phyloP scores from a whole-genome alignment of 2,329 filamentous ascomycete genomes.

The Clarireedia monteithiana region DNA sequence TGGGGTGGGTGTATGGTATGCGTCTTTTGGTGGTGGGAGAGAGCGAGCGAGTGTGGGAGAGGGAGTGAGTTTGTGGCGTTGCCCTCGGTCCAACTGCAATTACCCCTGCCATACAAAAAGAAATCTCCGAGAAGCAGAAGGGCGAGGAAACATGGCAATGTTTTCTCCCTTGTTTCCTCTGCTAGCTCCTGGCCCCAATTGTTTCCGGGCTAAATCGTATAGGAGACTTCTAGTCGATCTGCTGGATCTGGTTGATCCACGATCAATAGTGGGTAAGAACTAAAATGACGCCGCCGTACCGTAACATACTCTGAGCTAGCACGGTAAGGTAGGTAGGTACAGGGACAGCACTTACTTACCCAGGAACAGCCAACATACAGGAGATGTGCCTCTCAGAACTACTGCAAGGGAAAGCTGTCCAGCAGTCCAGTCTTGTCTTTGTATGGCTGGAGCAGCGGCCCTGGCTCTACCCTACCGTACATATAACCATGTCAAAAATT shows the following conservation, averaged over 20 bases:
- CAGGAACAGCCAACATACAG: too few relatives aligned
- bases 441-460: too few relatives aligned
- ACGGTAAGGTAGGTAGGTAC: neutral
- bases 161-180: neutral
- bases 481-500: too few relatives aligned
- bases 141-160: neutral
- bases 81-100: neutral
- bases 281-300: neutral
- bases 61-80: neutral
- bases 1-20: neutral
- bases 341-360: neutral
- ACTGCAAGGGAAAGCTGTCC: too few relatives aligned
- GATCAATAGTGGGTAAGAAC: neutral
- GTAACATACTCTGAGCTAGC: neutral
- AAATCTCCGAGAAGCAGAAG: slow-evolving; percentile 3
- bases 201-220: neutral
- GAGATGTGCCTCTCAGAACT: too few relatives aligned
- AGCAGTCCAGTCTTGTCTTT: neutral
- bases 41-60: neutral
- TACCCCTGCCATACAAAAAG: neutral
- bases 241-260: neutral
- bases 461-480: too few relatives aligned
- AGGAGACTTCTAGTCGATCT: neutral
- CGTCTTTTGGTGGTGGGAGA: neutral
- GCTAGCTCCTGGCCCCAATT: neutral